Conservation (phyloP, 495 filamentous ascomycete genomes). For the Lasiosphaeria ovina region DNA sequence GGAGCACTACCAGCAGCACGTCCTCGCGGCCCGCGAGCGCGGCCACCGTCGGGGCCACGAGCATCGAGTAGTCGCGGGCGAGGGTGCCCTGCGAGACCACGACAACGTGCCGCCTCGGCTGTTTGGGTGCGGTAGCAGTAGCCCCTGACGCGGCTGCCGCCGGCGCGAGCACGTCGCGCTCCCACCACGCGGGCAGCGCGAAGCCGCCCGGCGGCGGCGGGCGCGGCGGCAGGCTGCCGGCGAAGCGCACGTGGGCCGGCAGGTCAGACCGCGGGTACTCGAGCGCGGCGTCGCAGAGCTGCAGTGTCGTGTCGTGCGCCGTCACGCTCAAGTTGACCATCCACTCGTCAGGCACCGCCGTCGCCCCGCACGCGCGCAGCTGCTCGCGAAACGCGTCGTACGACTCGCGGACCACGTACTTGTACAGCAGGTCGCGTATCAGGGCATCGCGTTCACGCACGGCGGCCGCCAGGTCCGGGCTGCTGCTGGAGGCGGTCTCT, state of each 20-base stretch:
- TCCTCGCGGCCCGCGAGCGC: constrained; percentile 26
- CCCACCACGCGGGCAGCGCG: constrained; percentile 32
- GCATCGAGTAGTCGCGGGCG: constrained; percentile 27
- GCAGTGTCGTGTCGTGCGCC: constrained; percentile 31
- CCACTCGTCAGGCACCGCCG: constrained; percentile 19
- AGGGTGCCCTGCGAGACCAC: constrained; percentile 41
- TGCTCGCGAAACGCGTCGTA: constrained; percentile 13
- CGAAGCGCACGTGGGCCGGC: constrained; percentile 29
- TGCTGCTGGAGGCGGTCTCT: too few species aligned
- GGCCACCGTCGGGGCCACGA: constrained; percentile 34
- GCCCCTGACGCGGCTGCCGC: neutral
- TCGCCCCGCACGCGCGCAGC: constrained; percentile 10
- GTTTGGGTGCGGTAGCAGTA: too few species aligned
- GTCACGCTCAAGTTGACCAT: constrained; percentile 23
- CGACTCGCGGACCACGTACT: constrained; percentile 11
- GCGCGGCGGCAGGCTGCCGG: constrained; percentile 32
- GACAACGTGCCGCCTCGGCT: constrained; percentile 28
- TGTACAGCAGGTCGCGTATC: constrained; percentile 18
- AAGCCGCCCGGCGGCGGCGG: constrained; percentile 10
- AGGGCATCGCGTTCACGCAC: constrained; percentile 14
- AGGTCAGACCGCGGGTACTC: constrained; percentile 34
- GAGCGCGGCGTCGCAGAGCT: constrained; percentile 33
- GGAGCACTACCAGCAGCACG: constrained; percentile 33
- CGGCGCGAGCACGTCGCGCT: constrained; percentile 20
- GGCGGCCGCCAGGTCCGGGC: constrained; percentile 12